These are phyloP conservation scores for Aristolochia contorta DNA, from an alignment of 164 flowering plant species.

Conservation along the genomic window DNA sequence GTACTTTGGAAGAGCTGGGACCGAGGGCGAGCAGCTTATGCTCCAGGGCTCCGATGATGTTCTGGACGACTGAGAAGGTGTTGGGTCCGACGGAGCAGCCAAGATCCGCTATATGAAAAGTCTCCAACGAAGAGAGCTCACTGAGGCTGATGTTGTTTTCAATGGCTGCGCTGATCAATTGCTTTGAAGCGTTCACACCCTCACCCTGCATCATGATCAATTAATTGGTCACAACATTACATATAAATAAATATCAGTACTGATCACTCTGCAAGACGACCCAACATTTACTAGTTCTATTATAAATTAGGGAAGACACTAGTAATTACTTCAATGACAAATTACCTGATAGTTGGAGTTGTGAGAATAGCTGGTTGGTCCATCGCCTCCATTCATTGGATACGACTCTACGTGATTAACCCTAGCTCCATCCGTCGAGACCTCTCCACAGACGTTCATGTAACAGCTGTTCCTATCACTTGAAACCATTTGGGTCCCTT, in stretches of 20 bases:
- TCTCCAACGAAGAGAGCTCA: neutral
- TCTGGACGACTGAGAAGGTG: slow-evolving; percentile 10
- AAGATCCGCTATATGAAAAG: slow-evolving; percentile 7
- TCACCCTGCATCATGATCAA: slow-evolving; percentile 6
- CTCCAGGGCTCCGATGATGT: slow-evolving; percentile 5
- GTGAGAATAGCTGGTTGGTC: slow-evolving; percentile 9
- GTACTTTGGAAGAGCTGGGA: too few relatives aligned
- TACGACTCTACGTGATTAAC: neutral
- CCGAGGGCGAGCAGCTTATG: neutral
- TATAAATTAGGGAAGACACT: too few relatives aligned
- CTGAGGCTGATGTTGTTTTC: neutral
- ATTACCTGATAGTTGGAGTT: slow-evolving; percentile 11
- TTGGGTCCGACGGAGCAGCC: slow-evolving; percentile 24
- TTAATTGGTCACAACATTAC: too few relatives aligned
- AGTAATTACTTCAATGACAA: too few relatives aligned
- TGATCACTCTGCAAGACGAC: neutral
- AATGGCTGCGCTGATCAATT: neutral
- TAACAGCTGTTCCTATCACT: too few relatives aligned
- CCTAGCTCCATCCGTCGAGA: too few relatives aligned
- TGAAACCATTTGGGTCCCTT: too few relatives aligned
- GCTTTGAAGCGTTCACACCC: neutral
- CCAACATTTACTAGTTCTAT: too few relatives aligned
- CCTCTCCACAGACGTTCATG: too few relatives aligned
- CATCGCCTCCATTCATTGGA: slow-evolving; percentile 10
- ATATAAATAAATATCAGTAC: slow-evolving; percentile 3